These are phyloP conservation scores for Solanum gracilifrons DNA, from an alignment of 257 asterid species.

Conservation along the genomic window DNA sequence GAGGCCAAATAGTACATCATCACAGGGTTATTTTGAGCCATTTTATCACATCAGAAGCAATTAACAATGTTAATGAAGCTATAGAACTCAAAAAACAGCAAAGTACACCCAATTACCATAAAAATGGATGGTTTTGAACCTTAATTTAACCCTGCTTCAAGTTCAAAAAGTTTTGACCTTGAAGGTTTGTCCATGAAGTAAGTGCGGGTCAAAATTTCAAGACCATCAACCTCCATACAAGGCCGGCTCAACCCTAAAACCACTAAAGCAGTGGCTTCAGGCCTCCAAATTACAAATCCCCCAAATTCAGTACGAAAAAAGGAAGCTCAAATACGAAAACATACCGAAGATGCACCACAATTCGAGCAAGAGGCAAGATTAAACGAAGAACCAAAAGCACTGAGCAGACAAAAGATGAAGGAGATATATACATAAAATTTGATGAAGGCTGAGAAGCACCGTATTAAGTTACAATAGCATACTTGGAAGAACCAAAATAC, in stretches of 20 bases:
- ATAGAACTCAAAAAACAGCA: not conserved
- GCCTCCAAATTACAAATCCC: not conserved
- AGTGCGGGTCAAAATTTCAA: not conserved
- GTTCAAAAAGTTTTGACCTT: not conserved
- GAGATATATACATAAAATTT: not conserved
- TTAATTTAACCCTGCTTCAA: not conserved
- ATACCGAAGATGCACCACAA: not conserved
- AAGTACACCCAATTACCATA: not conserved
- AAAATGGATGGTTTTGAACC: not conserved
- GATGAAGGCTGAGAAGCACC: too few species aligned
- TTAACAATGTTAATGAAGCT: not conserved
- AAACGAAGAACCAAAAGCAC: not conserved
- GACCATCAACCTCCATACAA: not conserved
- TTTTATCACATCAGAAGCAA: not conserved
- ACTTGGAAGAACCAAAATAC: too few species aligned
- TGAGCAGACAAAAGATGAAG: not conserved
- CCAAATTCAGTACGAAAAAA: not conserved
- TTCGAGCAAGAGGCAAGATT: not conserved
- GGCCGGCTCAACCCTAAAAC: not conserved
- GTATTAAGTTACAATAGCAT: too few species aligned
- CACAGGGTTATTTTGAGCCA: not conserved
- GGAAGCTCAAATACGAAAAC: not conserved
- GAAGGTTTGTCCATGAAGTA: not conserved
- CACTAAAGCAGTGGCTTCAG: too few species aligned
- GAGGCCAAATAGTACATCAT: not conserved